These are phyloP conservation scores for Calonectria pteridis DNA, from an alignment of 2,329 filamentous ascomycete genomes.

Conservation along the genomic window DNA sequence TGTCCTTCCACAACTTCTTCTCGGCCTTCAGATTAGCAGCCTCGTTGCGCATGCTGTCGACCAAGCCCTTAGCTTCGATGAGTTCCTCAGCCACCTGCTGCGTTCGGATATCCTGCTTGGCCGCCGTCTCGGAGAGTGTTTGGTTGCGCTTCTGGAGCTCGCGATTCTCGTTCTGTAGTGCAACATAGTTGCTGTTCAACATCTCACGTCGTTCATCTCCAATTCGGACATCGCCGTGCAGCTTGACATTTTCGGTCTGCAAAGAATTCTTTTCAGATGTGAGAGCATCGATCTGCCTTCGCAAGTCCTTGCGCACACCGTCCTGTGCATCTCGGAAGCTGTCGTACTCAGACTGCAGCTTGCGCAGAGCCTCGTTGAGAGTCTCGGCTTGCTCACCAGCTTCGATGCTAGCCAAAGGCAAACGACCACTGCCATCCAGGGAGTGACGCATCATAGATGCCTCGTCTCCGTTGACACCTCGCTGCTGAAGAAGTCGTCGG, in stretches of 20 bases:
- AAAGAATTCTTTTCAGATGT: conserved; percentile 85
- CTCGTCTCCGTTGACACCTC: conserved; percentile 71
- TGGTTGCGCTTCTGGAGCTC: conserved; percentile 89
- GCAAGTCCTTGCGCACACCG: conserved; percentile 84
- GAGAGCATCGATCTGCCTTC: conserved; percentile 85
- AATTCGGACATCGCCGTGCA: conserved; percentile 84
- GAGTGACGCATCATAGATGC: conserved; percentile 80
- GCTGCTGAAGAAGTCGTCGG: conserved; percentile 89
- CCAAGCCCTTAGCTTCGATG: conserved; percentile 83
- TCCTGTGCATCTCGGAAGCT: conserved; percentile 87
- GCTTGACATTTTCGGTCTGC: conserved; percentile 83
- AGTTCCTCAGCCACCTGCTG: conserved; percentile 95
- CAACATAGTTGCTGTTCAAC: conserved; percentile 87
- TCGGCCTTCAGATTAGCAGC: conserved; percentile 94
- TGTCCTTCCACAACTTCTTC: conserved; percentile 93
- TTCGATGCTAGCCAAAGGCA: conserved; percentile 71
- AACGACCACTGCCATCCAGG: conserved; percentile 67
- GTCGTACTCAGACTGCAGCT: conserved; percentile 91
- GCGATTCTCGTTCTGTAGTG: conserved; percentile 85
- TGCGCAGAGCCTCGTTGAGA: conserved; percentile 83
- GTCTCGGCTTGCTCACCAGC: conserved; percentile 67
- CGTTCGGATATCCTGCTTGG: conserved; percentile 89
- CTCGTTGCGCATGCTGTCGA: conserved; percentile 91
- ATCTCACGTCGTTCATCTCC: conserved; percentile 89
- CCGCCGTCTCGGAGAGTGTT: conserved; percentile 81